phyloP scores from a whole-genome alignment of 1,284 basidiomycete genomes.

The Rhodotorula sp. region DNA sequence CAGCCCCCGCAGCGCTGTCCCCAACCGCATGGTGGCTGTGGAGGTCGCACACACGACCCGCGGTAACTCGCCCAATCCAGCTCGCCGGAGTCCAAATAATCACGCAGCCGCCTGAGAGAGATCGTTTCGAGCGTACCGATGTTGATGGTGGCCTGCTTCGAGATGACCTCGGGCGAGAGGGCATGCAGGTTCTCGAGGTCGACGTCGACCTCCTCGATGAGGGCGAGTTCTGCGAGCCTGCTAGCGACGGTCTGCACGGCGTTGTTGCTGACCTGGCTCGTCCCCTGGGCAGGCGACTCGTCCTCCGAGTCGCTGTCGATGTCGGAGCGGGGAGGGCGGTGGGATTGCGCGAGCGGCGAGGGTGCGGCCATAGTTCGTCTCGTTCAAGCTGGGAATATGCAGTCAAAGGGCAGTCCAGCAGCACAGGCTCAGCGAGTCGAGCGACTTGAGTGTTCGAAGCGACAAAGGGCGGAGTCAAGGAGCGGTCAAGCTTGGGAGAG shows the following conservation, averaged over 20 bases:
- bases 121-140: conserved; percentile 57
- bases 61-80: background rate
- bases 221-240: conserved; percentile 14
- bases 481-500: no score
- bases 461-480: no score
- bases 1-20: no score
- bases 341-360: conserved; percentile 29
- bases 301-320: conserved; percentile 14
- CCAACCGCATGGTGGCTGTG: no score
- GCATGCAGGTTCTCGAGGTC: conserved; percentile 66
- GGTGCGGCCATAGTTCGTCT: conserved; percentile 26
- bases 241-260: conserved; percentile 6
- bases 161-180: conserved; percentile 92
- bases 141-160: conserved; percentile 92
- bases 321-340: conserved; percentile 25
- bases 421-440: no score
- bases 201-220: conserved; percentile 40
- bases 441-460: no score
- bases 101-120: background rate
- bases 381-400: no score
- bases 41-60: background rate
- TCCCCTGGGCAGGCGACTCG: conserved; percentile 1
- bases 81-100: background rate
- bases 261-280: background rate
- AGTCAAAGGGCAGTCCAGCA: background rate